A percentile compares a stretch with the other conserved stretches of the same genome.
phyloP scores from a whole-genome alignment of 768 basidiomycete species.

The Podaxis rugospora region DNA sequence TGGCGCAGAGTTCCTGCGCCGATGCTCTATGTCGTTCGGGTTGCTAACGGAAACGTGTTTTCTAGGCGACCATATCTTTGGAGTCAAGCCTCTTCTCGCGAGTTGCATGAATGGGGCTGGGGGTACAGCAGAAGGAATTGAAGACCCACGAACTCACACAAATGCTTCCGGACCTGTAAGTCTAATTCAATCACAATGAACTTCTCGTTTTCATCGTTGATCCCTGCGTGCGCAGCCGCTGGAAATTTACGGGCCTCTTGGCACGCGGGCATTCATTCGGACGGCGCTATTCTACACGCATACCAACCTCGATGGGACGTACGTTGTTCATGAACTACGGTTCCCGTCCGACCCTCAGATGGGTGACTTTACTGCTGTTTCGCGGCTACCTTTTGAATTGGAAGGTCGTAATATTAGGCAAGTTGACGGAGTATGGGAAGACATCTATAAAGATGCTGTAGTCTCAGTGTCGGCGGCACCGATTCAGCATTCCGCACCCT shows the following conservation, averaged over 20 bases:
- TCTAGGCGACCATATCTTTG: constrained; percentile 83
- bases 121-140: constrained; percentile 49
- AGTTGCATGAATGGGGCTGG: constrained; percentile 73
- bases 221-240: constrained; percentile 40
- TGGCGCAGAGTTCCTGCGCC: not conserved
- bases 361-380: constrained; percentile 45
- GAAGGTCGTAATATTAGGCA: constrained; percentile 61
- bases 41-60: constrained; percentile 5
- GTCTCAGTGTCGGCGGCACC: constrained; percentile 73
- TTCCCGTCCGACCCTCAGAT: constrained; percentile 51
- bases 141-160: constrained; percentile 51
- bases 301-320: constrained; percentile 59
- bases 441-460: constrained; percentile 52
- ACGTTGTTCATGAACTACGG: constrained; percentile 81
- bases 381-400: constrained; percentile 50
- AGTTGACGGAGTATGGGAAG: constrained; percentile 56
- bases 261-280: constrained; percentile 79
- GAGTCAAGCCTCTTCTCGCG: constrained; percentile 64
- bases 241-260: constrained; percentile 84
- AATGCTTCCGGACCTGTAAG: constrained; percentile 29
- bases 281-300: constrained; percentile 63
- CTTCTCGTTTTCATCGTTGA: not conserved
- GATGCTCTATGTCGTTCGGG: not conserved
- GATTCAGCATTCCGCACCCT: constrained; percentile 76
- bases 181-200: not conserved